Evolutionary conservation across 768 basidiomycete genomes (phyloP).

Genomic region (Amanita rubescens): DNA sequence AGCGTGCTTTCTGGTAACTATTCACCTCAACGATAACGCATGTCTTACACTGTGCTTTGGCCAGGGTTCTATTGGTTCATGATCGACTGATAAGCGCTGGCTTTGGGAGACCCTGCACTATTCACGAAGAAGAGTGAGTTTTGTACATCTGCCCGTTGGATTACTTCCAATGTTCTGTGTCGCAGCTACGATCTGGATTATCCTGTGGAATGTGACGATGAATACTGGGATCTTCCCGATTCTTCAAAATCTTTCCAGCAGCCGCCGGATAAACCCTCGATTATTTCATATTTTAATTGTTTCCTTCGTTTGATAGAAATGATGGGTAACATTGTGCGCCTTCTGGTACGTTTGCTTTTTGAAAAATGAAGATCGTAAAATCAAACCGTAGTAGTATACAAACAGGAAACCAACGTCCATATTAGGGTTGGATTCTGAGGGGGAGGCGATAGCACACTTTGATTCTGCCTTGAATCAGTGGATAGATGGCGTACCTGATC

Average conservation of each 20-base stretch:
- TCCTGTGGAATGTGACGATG: constrained; percentile 56
- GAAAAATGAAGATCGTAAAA: not conserved
- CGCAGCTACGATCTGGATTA: constrained; percentile 68
- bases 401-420: constrained; percentile 53
- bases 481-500: constrained; percentile 62
- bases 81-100: constrained; percentile 40
- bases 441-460: constrained; percentile 60
- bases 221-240: constrained; percentile 58
- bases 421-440: constrained; percentile 33
- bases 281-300: constrained; percentile 48
- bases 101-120: constrained; percentile 62
- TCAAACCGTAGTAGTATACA: constrained; percentile 46
- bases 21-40: not conserved
- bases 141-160: not conserved
- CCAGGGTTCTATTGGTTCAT: constrained; percentile 42
- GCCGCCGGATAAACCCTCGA: constrained; percentile 49
- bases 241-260: constrained; percentile 51
- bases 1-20: constrained; percentile 53
- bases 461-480: constrained; percentile 76
- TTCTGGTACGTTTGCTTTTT: constrained; percentile 35
- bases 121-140: constrained; percentile 70
- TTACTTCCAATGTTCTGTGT: not conserved
- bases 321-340: constrained; percentile 49
- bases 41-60: not conserved
- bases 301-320: constrained; percentile 54